phyloP scores from a whole-genome alignment of 768 basidiomycete genomes.

The Auriscalpium orientale region DNA sequence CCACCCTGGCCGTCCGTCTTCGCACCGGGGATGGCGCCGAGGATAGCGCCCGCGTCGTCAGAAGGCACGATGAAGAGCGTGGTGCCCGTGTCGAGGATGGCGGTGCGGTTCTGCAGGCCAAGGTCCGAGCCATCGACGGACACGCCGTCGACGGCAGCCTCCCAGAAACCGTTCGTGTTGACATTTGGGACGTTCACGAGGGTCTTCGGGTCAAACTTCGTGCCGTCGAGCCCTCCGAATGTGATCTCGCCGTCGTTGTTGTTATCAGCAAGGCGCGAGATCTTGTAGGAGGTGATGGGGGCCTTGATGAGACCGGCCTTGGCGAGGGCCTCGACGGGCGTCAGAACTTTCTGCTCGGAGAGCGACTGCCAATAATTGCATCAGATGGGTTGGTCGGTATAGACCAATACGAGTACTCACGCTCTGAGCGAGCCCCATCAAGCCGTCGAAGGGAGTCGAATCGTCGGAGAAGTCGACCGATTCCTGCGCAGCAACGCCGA shows the following conservation, averaged over 20 bases:
- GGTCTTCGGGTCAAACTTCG: constrained; percentile 57
- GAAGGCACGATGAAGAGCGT: constrained; percentile 35
- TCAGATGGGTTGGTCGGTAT: background rate
- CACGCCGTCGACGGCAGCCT: constrained; percentile 52
- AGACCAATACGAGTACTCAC: constrained; percentile 28
- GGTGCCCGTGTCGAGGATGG: constrained; percentile 52
- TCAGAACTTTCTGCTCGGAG: constrained; percentile 55
- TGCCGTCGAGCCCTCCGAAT: constrained; percentile 66
- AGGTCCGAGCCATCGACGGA: constrained; percentile 48
- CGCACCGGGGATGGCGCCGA: constrained; percentile 50
- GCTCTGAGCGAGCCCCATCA: constrained; percentile 74
- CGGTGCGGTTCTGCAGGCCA: constrained; percentile 53
- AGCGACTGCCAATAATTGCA: constrained; percentile 32
- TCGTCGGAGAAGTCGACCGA: constrained; percentile 50
- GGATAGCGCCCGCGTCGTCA: constrained; percentile 46
- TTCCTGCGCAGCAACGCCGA: constrained; percentile 60
- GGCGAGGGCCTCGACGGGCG: constrained; percentile 68
- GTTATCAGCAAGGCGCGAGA: constrained; percentile 64
- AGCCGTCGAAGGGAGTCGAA: constrained; percentile 53
- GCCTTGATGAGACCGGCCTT: constrained; percentile 45
- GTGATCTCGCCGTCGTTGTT: constrained; percentile 75
- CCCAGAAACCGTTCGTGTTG: constrained; percentile 73
- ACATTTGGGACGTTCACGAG: constrained; percentile 57
- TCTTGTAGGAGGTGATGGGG: constrained; percentile 73
- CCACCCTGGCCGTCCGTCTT: constrained; percentile 38